Conservation (phyloP, 225 moss, liverwort and hornwort species). For the Bryum argenteum region DNA sequence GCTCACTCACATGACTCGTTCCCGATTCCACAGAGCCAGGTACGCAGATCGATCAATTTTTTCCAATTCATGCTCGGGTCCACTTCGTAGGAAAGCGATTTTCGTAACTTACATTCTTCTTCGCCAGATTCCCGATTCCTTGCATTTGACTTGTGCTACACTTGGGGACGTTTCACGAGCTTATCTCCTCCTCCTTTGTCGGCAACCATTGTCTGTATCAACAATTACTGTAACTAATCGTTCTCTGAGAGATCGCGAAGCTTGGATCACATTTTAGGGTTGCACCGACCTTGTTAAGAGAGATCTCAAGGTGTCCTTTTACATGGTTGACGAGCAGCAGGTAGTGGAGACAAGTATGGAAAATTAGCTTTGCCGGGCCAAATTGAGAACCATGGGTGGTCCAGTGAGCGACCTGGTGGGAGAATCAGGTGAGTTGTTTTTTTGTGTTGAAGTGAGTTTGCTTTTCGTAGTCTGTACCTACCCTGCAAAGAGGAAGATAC, state of each 20-base stretch:
- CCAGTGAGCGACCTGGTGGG: slow-evolving; percentile 24
- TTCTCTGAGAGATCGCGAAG: too few species aligned
- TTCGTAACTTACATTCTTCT: not conserved
- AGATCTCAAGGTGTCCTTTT: not conserved
- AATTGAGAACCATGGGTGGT: slow-evolving; percentile 29
- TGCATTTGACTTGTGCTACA: slow-evolving; percentile 8
- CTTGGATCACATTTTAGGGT: too few species aligned
- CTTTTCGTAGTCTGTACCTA: not conserved
- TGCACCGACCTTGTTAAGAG: too few species aligned
- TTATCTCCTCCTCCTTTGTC: slow-evolving; percentile 8
- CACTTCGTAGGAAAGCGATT: slow-evolving; percentile 12
- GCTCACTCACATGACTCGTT: not conserved
- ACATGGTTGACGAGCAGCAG: slow-evolving; percentile 22
- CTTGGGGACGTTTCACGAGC: not conserved
- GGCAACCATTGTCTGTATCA: slow-evolving; percentile 1
- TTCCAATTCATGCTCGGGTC: not conserved
- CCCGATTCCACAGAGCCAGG: slow-evolving; percentile 9
- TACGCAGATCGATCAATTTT: not conserved
- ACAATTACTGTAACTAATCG: not conserved
- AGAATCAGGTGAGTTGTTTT: slow-evolving; percentile 37
- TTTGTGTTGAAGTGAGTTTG: not conserved
- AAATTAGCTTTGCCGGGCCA: not conserved
- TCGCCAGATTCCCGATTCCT: slow-evolving; percentile 25
- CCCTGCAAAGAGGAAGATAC: not conserved
- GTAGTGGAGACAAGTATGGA: slow-evolving; percentile 22